Conservation (phyloP, 2,329 filamentous ascomycete species). For the Fusarium piperis region DNA sequence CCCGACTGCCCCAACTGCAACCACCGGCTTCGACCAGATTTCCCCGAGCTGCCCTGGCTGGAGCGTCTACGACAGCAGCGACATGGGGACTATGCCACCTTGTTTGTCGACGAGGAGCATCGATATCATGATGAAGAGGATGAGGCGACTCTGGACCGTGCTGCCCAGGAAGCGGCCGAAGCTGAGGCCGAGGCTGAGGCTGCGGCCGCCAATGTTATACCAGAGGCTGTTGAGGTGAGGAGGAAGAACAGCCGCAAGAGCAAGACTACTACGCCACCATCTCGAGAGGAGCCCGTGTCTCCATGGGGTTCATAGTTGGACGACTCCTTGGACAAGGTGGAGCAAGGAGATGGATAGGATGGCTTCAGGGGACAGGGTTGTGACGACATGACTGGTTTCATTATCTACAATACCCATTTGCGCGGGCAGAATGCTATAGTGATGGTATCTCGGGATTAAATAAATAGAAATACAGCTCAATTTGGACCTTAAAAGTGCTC, state of each 20-base stretch:
- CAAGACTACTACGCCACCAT: slow-evolving; percentile 33
- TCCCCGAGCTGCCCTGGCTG: slow-evolving; percentile 51
- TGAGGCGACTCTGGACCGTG: slow-evolving; percentile 11
- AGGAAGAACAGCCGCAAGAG: slow-evolving; percentile 38
- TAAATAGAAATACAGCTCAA: slow-evolving; percentile 23
- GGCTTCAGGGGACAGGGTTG: not conserved
- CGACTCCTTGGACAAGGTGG: not conserved
- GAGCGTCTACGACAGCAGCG: slow-evolving; percentile 31
- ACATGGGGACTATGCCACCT: slow-evolving; percentile 22
- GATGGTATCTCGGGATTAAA: slow-evolving; percentile 37
- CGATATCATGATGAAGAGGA: slow-evolving; percentile 43
- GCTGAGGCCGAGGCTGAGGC: slow-evolving; percentile 3
- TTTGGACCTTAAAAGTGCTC: slow-evolving; percentile 75
- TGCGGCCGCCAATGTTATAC: slow-evolving; percentile 4
- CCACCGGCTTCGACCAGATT: slow-evolving; percentile 48
- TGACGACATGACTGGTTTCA: not conserved
- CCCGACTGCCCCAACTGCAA: slow-evolving; percentile 54
- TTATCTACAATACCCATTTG: slow-evolving; percentile 9
- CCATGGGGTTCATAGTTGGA: slow-evolving; percentile 26
- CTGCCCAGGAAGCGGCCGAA: slow-evolving; percentile 7
- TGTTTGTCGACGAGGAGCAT: slow-evolving; percentile 40
- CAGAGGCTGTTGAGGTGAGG: slow-evolving; percentile 36
- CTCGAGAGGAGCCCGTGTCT: slow-evolving; percentile 28
- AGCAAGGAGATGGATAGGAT: not conserved
- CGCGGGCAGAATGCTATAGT: slow-evolving; percentile 14